Base-by-base conservation (phyloP, 306 rosid species). In the Lathyrus tuberosus region DNA sequence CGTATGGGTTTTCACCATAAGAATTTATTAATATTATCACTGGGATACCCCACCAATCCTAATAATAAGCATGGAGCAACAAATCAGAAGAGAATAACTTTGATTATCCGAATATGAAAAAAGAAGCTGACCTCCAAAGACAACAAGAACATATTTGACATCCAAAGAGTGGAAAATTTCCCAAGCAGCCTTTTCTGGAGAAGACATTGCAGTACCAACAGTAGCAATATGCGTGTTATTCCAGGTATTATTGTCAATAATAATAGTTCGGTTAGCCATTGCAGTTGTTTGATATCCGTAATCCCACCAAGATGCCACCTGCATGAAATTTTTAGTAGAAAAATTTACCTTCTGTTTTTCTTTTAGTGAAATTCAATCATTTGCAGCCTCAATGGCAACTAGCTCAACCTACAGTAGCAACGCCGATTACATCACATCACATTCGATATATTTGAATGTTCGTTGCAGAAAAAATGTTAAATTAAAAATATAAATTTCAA, bases 301-400 rank as follows among this genome's bases (percentile, higher is more conserved):
- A 66, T 95, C 99, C 99, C 99, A 95, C 99, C 99, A 95, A 62
- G 99, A 95, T 5, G 99, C 99, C 84, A 95, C 99, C 99, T 95
- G 73, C 62, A 81, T 79, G 51, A 74, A 61, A 52, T 49, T 68
- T 72, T 61, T 49, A 62, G 71, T 61, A 42, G 62, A 57, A 71
- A 51, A 17, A 44, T 77, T 64, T 56, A 61, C 38, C 65, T 60
- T 48, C 35, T 70, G 53, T 31, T 28, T 26, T 38, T 22, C 22
- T 8, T 72, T 67, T 5, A 33, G 58, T 51, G 10, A 51, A 68
- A 5, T 30, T 61, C 17, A 54, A 70, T 57, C 56, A 80, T 49
- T 59, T 68, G 26, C 52, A 30, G 26, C 65, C 24, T 4, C 47
- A 22, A 26, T 47, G 57, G 17, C 26, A 8, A 40, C 65, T 10